Conservation (phyloP, 768 basidiomycete genomes). For the Dioszegia crocea region DNA sequence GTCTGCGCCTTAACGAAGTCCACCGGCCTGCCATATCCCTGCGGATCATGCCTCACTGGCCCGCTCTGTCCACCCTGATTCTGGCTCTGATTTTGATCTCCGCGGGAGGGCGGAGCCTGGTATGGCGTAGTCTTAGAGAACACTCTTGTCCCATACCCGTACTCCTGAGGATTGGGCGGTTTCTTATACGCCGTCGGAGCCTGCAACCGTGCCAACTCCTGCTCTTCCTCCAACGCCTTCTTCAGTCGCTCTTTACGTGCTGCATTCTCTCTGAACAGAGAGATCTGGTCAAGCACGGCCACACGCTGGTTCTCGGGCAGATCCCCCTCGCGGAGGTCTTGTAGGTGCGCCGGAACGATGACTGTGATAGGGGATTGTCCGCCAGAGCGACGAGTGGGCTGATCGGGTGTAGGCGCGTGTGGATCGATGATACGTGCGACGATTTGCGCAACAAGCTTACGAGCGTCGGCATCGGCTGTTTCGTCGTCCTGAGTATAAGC, state of each 20-base stretch:
- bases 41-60: conserved; percentile 56
- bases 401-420: conserved; percentile 57
- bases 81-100: background rate
- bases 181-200: conserved; percentile 45
- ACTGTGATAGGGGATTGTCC: conserved; percentile 32
- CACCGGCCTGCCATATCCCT: conserved; percentile 72
- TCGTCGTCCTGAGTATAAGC: conserved; percentile 63
- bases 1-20: conserved; percentile 66
- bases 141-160: conserved; percentile 55
- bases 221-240: conserved; percentile 54
- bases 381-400: conserved; percentile 10
- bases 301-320: conserved; percentile 89
- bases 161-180: conserved; percentile 19
- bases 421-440: conserved; percentile 67
- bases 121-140: conserved; percentile 57
- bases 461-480: conserved; percentile 60
- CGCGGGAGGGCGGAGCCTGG: background rate
- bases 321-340: conserved; percentile 93
- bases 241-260: conserved; percentile 89
- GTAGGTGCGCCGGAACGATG: conserved; percentile 83
- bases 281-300: conserved; percentile 92
- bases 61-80: background rate
- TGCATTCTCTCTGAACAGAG: conserved; percentile 88
- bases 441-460: conserved; percentile 55
- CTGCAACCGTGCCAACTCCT: conserved; percentile 36